Base-by-base conservation (phyloP, 305 asterid species). In the Fraxinus paxiana region DNA sequence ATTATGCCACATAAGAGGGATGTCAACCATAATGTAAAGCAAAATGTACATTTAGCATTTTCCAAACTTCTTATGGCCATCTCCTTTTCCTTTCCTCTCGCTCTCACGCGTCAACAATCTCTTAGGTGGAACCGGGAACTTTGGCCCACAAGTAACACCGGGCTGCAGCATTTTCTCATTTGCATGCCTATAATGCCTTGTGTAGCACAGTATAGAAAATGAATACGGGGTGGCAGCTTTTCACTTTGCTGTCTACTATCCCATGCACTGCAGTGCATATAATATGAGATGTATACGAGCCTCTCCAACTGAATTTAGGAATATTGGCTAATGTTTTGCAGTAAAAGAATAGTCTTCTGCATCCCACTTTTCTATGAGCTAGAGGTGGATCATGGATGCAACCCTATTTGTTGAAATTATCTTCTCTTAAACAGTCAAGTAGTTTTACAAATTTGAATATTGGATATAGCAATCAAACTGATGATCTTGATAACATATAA, bases 121-220 rank as follows among this genome's bases (percentile, higher is more conserved):
- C 34, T 12, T 6, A 18, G 69, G 6, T 20, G 69, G 30, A 59
- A 56, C 2, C 26, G 15, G n/a, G 51, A 43, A 43, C 17, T 43
- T 41, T 43, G 51, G 5, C 17, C 51, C 15, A 48, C 61, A 15
- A 48, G 61, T 48, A 15, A 48, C 61, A 48, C 61, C 7, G 61
- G 73, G 41, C 18, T 34, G 12, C 77, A 51, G 73, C 79, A 34
- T 76, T 69, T 80, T 73, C 38, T 38, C 59, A 18, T 51, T 35
- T 30, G 63, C 65, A 4, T 54, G 56, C 28, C 18, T 33, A 37
- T 17, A 10, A 74, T 63, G 46, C 35, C 48, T 17, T 77, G 59
- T 78, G 18, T 73, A 33, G n/a, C 38, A 18, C 43, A 56, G 85
- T 26, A 48, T 26, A 24, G 41, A 4, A 59, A 15, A 71, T 31